These are phyloP conservation scores for Lentinula sp. DNA, from an alignment of 768 basidiomycete species.

Conservation along the genomic window DNA sequence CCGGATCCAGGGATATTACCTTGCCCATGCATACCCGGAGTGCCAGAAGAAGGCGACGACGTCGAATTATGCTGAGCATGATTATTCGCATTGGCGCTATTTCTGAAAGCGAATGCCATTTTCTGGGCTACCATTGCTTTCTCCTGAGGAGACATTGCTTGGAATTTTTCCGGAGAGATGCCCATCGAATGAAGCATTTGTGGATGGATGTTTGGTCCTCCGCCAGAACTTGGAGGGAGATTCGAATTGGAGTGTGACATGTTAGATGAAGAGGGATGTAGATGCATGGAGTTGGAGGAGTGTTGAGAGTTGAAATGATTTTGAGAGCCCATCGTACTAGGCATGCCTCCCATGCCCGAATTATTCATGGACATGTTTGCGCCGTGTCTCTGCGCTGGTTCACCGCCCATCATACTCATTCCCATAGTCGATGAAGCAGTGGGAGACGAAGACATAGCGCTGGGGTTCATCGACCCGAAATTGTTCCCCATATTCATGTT, in stretches of 20 bases:
- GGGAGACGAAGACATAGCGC: not conserved
- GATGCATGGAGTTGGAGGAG: not conserved
- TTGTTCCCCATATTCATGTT: conserved; percentile 3
- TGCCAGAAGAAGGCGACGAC: not conserved
- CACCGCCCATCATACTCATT: not conserved
- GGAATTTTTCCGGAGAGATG: not conserved
- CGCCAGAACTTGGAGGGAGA: not conserved
- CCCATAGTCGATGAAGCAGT: not conserved
- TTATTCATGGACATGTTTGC: not conserved
- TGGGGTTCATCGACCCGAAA: not conserved
- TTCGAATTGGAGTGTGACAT: not conserved
- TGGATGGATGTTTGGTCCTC: not conserved
- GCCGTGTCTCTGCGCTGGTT: not conserved
- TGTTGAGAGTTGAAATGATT: not conserved
- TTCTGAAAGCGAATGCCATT: not conserved
- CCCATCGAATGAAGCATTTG: conserved; percentile 1
- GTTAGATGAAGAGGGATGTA: conserved; percentile 1
- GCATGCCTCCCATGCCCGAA: not conserved
- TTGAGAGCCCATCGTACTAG: not conserved
- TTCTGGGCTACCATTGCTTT: not conserved
- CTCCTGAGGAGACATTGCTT: not conserved
- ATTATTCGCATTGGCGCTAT: not conserved
- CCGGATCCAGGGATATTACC: not conserved
- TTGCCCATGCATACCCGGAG: not conserved
- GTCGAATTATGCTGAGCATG: not conserved